These are phyloP conservation scores for Xylaria longipes DNA, from an alignment of 495 filamentous ascomycete genomes.

Conservation along the genomic window DNA sequence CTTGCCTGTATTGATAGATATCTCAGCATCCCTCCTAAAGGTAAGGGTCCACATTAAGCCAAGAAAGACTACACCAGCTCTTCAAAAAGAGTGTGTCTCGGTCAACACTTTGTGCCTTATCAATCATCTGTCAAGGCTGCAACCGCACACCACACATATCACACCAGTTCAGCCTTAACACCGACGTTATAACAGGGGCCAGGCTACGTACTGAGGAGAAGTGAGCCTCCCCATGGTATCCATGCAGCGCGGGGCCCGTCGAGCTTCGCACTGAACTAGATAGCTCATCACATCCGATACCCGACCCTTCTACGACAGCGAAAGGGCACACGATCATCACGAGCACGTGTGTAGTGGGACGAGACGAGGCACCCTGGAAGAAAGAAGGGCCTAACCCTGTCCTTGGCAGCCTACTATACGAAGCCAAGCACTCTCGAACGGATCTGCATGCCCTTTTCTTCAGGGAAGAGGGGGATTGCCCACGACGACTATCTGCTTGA, in stretches of 20 bases:
- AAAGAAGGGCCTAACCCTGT: background rate
- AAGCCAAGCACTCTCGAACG: conserved; percentile 11
- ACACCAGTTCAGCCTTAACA: conserved; percentile 14
- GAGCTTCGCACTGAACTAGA: background rate
- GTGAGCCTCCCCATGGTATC: conserved; percentile 8
- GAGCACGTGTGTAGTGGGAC: conserved; percentile 8
- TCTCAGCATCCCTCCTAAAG: background rate
- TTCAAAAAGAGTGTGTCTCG: conserved; percentile 6
- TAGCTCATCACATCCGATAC: background rate
- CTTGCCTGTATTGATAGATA: background rate
- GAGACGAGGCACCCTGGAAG: background rate
- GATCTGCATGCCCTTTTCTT: conserved; percentile 11
- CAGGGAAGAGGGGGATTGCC: background rate
- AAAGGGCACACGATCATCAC: background rate
- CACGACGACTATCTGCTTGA: background rate
- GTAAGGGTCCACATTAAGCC: background rate
- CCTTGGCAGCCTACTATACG: background rate
- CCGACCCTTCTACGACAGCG: background rate
- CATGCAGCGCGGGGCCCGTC: background rate
- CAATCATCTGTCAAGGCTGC: conserved; percentile 7
- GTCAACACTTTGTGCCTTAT: conserved; percentile 2
- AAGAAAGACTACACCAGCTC: conserved; percentile 6
- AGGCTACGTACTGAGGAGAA: background rate
- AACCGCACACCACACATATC: background rate
- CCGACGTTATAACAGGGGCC: conserved; percentile 8